A percentile compares a stretch with the other conserved stretches of the same genome.
Conservation (phyloP, 352 stramenopile genomes). For the Globisporangium viniferum region DNA sequence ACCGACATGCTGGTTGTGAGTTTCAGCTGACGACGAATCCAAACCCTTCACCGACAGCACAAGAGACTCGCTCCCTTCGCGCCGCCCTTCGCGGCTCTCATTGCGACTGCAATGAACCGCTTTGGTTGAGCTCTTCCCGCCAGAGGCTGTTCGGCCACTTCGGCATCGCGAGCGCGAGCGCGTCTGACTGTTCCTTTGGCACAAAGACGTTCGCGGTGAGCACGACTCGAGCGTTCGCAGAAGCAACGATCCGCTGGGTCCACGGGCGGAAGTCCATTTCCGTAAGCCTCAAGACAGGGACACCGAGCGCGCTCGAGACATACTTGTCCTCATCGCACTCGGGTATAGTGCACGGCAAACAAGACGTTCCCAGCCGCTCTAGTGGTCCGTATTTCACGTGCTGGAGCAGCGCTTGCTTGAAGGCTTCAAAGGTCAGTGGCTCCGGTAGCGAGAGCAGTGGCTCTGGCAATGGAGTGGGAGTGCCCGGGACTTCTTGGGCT, state of each 20-base stretch:
- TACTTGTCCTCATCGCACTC: background rate
- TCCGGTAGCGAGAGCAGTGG: background rate
- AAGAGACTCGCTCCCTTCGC: too few species aligned
- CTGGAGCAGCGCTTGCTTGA: background rate
- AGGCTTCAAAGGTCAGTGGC: background rate
- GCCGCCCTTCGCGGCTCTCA: too few species aligned
- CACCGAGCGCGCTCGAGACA: background rate
- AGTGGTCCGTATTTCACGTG: background rate
- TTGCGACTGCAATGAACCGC: too few species aligned
- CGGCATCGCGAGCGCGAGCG: too few species aligned
- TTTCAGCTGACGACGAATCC: too few species aligned
- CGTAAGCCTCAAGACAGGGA: background rate
- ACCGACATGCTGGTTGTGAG: too few species aligned
- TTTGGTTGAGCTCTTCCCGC: too few species aligned
- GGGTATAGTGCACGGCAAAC: background rate
- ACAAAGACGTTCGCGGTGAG: too few species aligned
- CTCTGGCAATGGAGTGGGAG: background rate
- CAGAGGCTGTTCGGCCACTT: too few species aligned
- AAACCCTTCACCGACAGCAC: too few species aligned
- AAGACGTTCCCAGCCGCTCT: background rate
- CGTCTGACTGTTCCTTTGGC: too few species aligned
- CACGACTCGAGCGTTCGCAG: too few species aligned
- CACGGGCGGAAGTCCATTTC: background rate
- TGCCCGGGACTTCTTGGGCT: background rate
- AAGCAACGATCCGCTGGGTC: background rate